Evolutionary conservation across 2,329 filamentous ascomycete genomes (phyloP), one percentile per base, ranked within the genome.

Genomic region (Coniochaeta ligniaria): DNA sequence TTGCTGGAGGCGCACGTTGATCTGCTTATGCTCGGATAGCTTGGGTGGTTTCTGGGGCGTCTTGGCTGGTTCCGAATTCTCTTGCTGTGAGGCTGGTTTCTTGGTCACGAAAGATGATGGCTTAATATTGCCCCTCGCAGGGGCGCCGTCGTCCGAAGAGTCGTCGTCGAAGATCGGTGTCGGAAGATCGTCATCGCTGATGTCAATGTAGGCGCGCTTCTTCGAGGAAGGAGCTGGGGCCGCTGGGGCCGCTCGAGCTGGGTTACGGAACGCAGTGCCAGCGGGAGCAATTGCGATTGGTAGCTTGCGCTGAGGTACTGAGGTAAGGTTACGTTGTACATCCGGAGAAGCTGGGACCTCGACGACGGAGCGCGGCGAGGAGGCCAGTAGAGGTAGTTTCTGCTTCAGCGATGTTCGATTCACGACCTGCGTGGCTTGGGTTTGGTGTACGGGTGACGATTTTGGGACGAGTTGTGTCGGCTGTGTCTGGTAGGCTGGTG

Each of bases 341-440:
- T 92, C 93, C 1, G 94, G 97, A 3, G 93, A 97, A n/a, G 91
- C 91, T 33, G 89, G 87, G 3, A 97, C 93, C 72, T 96, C 93
- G 60, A 97, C 71, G 20, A 78, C 68, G 36, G 77, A 76, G 28
- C 73, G 66, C 9, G 77, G 76, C 0, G 82, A 81, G 8, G 80
- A 78, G 26, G 75, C 74, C 52, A 72, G 41, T 50, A 74, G 38
- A 60, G 72, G 54, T 47, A 67, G 56, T 54, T 64, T 59, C 16
- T 62, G 60, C 56, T 67, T 66, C 20, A 79, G 71, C 2, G 70
- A 71, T 0, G 75, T 73, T 3, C 75, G 74, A 57, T 74, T 72
- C 22, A 82, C 70, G 17, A 82, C 69, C 63, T 83, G 54, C 11
- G 54, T 57, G 8, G 54, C 31, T 38, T 57, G 54, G 2, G 54